These are phyloP conservation scores for Diophrys sp. DNA, from an alignment of 73 alveolate species.

Conservation along the genomic window DNA sequence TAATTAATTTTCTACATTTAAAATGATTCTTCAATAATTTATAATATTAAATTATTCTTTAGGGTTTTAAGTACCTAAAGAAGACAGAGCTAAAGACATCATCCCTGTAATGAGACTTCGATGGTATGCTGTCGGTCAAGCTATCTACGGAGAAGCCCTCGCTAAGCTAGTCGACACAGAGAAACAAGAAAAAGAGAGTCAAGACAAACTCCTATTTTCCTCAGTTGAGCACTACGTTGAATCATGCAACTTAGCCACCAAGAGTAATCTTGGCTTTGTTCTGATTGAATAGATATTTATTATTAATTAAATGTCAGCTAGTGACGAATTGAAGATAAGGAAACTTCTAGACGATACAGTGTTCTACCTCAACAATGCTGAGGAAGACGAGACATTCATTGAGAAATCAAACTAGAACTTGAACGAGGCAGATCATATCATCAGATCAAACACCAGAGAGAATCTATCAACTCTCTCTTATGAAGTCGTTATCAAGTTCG, in stretches of 20 bases:
- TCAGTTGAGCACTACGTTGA: slow-evolving; percentile 93
- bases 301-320: slow-evolving; percentile 11
- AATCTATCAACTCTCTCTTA: slow-evolving; percentile 41
- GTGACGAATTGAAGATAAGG: slow-evolving; percentile 39
- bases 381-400: slow-evolving; percentile 59
- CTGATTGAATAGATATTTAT: slow-evolving; percentile 62
- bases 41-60: too few relatives aligned
- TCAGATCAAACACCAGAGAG: slow-evolving; percentile 53
- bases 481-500: slow-evolving; percentile 63
- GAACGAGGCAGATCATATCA: slow-evolving; percentile 55
- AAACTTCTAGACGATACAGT: slow-evolving; percentile 44
- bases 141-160: slow-evolving; percentile 91
- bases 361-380: slow-evolving; percentile 51
- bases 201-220: slow-evolving; percentile 83
- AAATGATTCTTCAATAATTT: too few relatives aligned
- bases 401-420: slow-evolving; percentile 39
- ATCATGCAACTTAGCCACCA: slow-evolving; percentile 75
- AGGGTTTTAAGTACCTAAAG: too few relatives aligned
- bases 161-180: slow-evolving; percentile 90
- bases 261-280: slow-evolving; percentile 67
- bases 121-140: slow-evolving; percentile 97
- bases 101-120: slow-evolving; percentile 88
- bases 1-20: too few relatives aligned
- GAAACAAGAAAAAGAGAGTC: slow-evolving; percentile 92
- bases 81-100: slow-evolving; percentile 24